A percentile compares a stretch with the other conserved stretches of the same genome.
These are phyloP conservation scores for Onygenales sp. DNA, from an alignment of 2,329 filamentous ascomycete genomes.

Conservation along the genomic window DNA sequence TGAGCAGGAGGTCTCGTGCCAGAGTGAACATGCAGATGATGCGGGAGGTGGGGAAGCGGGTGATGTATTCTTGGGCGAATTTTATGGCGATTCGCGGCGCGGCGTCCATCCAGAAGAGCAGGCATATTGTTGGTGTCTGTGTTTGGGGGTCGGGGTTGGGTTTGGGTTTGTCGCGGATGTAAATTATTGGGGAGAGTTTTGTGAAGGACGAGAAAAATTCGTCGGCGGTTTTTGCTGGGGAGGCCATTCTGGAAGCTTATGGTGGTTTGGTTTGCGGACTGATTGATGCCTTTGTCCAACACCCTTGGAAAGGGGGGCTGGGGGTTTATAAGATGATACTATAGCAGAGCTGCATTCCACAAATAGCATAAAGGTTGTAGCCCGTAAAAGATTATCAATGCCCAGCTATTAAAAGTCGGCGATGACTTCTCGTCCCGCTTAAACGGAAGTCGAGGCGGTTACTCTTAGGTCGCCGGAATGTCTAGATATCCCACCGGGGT, in stretches of 20 bases:
- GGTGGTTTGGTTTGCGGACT: neutral
- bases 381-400: too few species aligned
- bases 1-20: constrained; percentile 22
- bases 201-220: constrained; percentile 17
- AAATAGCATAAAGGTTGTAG: too few species aligned
- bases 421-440: too few species aligned
- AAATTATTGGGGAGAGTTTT: constrained; percentile 29
- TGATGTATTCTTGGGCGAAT: constrained; percentile 37
- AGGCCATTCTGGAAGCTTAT: neutral
- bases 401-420: too few species aligned
- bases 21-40: constrained; percentile 33
- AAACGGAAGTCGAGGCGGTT: too few species aligned
- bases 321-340: too few species aligned
- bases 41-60: constrained; percentile 33
- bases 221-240: neutral
- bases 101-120: constrained; percentile 43
- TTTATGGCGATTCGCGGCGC: constrained; percentile 35
- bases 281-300: too few species aligned
- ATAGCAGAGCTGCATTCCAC: too few species aligned
- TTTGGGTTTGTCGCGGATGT: constrained; percentile 22
- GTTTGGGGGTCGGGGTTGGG: neutral
- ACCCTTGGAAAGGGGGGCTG: too few species aligned
- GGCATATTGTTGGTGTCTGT: constrained; percentile 28
- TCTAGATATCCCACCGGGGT: too few species aligned
- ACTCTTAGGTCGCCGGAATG: too few species aligned